Base-by-base conservation (phyloP, 768 basidiomycete genomes). In the Paxillus involutus region DNA sequence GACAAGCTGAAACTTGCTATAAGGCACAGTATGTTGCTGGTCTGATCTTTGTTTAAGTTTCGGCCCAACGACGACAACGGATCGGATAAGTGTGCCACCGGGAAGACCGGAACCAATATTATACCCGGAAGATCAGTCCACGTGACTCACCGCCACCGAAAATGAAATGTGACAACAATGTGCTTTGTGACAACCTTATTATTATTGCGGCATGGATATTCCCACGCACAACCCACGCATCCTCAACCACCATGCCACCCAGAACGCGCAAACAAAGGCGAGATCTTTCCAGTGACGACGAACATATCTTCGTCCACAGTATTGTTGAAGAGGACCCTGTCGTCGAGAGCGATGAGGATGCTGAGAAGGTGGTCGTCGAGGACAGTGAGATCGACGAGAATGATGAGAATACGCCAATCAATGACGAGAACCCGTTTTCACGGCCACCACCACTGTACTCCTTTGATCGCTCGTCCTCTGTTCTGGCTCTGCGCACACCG, bases 401-500 rank as follows among this genome's bases (percentile, higher is more conserved):
- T 36, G 48, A 62, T 46, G 64, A 65, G 54, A 64, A 64, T 52
- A 39, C 55, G 9, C 46, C 52, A 3, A 43, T 51, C 43, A 49
- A 56, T n/a, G 62, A 62, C 47, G 62, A 60, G 32, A 56, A 58
- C 37, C 44, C 58, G n/a, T 50, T 52, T 24, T 43, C 29, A 12
- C 30, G 29, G 16, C 43, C 50, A 37, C 37, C 41, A 0, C 49
- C 44, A 19, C 44, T 41, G 5, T 19, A 40, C n/a, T 44, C 53
- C 21, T 58, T 43, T 30, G 56, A 37, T 17, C 59, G 56, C 14
- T 59, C 59, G 5, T 59, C 65, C 1, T 51, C 60, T n/a, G 33
- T 63, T 4, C 45, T 68, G 8, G 48, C 24, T 13, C 49, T 60
- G 49, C 62, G 53, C 35, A 69, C 68, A 7, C 69, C 67, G 1